Evolutionary conservation across 179 eudicot species (phyloP), one percentile per base, ranked within the genome.

Genomic region (Heliamphora pulchella): DNA sequence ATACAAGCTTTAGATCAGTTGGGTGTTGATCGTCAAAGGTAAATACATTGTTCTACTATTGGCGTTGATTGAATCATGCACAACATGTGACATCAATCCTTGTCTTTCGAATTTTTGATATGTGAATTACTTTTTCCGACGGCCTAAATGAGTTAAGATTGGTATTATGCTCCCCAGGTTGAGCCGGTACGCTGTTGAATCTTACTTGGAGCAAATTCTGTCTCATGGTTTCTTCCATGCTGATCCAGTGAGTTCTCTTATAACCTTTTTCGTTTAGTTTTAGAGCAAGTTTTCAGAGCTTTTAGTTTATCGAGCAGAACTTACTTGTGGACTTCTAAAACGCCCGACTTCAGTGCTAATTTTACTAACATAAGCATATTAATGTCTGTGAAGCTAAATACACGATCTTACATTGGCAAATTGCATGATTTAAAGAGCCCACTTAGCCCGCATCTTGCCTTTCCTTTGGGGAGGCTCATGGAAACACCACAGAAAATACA

Each of bases 171-270:
- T 87, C 75, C 59, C 78, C 88, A 93, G 97, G 89, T 85, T 93
- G 86, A 86, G 94, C 31, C 90, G 97, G 15, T 94, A 96, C 86
- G 97, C 99, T 84, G 97, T 94, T 83, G 97, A 92, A 81, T 92
- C 98, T 76, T 95, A 92, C 84, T 82, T 94, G 88, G 98, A 94
- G 75, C 98, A 94, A 81, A 91, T 94, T 78, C 86, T 94, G 76
- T 87, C 98, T 75, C 97, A 91, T 87, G 98, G 98, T 15, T 92
- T 96, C 77, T 94, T 94, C 86, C 99, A 96, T 88, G 97, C 98
- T 75, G 98, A 94, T 75, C 98, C 98, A 47, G 98, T 94, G 82
- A 89, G 98, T 86, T 68, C 14, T 59, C 76, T 64, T 67, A 9
- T 7, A 64, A 17, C 2, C 31, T 17, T 74, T 8, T 53, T 7